Base-by-base conservation (phyloP, 176 grass and related monocot genomes). In the Typha latifolia region DNA sequence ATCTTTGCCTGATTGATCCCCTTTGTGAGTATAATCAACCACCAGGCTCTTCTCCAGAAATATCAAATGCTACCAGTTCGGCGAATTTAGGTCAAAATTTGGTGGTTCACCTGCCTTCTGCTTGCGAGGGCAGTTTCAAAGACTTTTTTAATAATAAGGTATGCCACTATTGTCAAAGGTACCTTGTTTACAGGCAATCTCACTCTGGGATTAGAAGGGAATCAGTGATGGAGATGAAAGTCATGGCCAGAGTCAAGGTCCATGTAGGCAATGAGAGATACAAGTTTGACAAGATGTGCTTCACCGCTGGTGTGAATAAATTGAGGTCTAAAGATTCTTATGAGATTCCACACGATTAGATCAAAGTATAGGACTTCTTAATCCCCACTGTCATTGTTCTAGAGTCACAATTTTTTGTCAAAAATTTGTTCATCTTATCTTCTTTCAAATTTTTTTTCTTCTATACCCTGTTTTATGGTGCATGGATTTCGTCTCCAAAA, bases 301-400 rank as follows among this genome's bases (percentile, higher is more conserved):
- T 99, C 90, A 83, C 85, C 8, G 94, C 89, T 7, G 85, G 94
- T 3, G 89, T 99, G 83, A 99, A 99, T 76, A 99, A 99, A 62
- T 66, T 93, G 66, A 84, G 80, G 71, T 72, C 82, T 29, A 99
- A 90, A 75, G 89, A 93, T 37, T 89, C 81, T 14, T 99, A 90
- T 9, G 89, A 99, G 48, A 65, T 83, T 6, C 86, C 86, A 2
- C 78, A 81, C 0, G 94, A 93, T 49, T 84, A 73, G 14, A 63
- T 87, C 78, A 77, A 71, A 20, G 71, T 90, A 7, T 75, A 93
- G 31, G 94, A 99, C 69, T 99, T 90, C 80, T 99, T 13, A 72
- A 61, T 15, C 62, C 26, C 59, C 18, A 18, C 59, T 19, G 16
- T 59, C 20, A 59, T 59, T 59, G 18, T 59, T 59, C 4, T 21